Conservation (phyloP, 2,329 filamentous ascomycete species). For the Neurospora sp. region DNA sequence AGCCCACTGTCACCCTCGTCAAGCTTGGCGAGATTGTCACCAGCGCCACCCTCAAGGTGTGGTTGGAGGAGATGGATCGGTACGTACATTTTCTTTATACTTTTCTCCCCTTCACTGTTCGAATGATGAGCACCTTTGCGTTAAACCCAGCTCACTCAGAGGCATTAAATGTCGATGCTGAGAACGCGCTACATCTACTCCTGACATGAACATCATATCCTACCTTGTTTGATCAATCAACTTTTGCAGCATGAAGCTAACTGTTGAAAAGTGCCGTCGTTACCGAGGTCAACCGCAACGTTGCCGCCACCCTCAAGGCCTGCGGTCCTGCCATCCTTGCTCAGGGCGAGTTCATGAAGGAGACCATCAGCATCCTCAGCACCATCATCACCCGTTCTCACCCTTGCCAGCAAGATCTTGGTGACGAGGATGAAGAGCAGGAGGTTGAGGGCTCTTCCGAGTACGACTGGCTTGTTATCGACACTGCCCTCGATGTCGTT, state of each 20-base stretch:
- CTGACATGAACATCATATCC: conserved; percentile 22
- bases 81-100: conserved; percentile 43
- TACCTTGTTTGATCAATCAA: conserved; percentile 11
- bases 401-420: conserved; percentile 84
- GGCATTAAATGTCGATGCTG: conserved; percentile 74
- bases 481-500: conserved; percentile 86
- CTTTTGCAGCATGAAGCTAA: conserved; percentile 28
- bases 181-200: conserved; percentile 62
- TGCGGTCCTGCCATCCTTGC: conserved; percentile 80
- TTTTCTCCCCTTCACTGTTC: conserved; percentile 2
- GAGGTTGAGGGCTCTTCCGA: conserved; percentile 78
- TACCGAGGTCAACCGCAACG: conserved; percentile 89
- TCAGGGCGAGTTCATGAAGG: conserved; percentile 61
- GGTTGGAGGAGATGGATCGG: conserved; percentile 88
- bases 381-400: conserved; percentile 83
- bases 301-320: conserved; percentile 81
- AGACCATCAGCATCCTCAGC: conserved; percentile 64
- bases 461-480: conserved; percentile 94
- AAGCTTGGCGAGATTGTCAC: conserved; percentile 82
- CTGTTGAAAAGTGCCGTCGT: conserved; percentile 59
- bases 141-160: conserved; percentile 99
- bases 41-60: conserved; percentile 72
- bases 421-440: conserved; percentile 66
- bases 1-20: conserved; percentile 68
- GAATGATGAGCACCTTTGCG: conserved; percentile 77